These are phyloP conservation scores for Lodderomyces beijingensis DNA, from an alignment of 1,139 yeast genomes.

Conservation along the genomic window DNA sequence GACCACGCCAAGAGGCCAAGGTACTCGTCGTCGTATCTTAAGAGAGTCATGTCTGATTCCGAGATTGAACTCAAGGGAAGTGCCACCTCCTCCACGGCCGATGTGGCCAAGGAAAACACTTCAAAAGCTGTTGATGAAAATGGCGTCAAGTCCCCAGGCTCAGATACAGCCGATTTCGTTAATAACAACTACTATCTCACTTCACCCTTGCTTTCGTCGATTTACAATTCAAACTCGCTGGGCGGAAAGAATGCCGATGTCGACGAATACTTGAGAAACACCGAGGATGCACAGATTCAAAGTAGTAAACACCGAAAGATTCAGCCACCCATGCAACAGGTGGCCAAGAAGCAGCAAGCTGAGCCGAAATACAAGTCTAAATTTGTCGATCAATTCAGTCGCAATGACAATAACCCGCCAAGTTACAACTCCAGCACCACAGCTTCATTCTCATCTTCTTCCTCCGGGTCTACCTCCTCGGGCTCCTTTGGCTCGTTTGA, in stretches of 20 bases:
- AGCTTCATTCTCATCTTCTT: conserved; percentile 1
- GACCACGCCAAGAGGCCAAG: conserved; percentile 29
- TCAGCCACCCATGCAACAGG: conserved; percentile 3
- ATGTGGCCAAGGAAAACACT: background rate
- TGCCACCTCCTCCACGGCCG: background rate
- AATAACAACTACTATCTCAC: conserved; percentile 35
- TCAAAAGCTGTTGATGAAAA: background rate
- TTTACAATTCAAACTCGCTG: conserved; percentile 2
- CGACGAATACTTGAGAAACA: conserved; percentile 1
- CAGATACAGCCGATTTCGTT: conserved; percentile 23
- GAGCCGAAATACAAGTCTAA: conserved; percentile 9
- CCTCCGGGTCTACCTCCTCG: background rate
- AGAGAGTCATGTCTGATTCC: conserved; percentile 33
- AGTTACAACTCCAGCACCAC: conserved; percentile 1
- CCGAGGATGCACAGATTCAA: background rate
- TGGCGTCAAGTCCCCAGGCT: background rate
- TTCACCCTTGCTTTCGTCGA: conserved; percentile 34
- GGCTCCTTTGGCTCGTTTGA: too few relatives aligned
- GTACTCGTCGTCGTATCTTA: conserved; percentile 37
- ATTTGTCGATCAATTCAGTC: conserved; percentile 10
- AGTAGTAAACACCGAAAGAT: background rate
- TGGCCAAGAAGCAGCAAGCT: conserved; percentile 5
- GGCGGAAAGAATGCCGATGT: conserved; percentile 1
- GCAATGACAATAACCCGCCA: conserved; percentile 6
- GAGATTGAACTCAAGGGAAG: conserved; percentile 11